Evolutionary conservation across 345 rosid genomes (phyloP).

Genomic region (Angophora floribunda): DNA sequence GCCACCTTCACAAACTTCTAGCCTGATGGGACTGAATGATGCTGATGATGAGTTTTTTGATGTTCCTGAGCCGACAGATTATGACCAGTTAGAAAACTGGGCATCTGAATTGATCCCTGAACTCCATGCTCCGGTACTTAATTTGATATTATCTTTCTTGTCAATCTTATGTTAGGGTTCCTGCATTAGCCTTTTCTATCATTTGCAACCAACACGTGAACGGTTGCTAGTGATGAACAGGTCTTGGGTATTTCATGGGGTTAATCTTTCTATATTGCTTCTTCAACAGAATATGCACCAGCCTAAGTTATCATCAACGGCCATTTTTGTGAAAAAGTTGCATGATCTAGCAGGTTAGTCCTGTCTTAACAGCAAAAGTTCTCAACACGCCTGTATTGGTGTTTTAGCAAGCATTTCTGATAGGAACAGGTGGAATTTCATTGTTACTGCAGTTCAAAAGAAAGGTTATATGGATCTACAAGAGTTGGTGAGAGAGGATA

Average conservation of each 20-base stretch:
- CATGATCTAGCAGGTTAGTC: conserved; percentile 64
- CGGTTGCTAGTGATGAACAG: neutral
- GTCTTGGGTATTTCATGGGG: neutral
- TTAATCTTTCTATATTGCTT: neutral
- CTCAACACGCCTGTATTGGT: neutral
- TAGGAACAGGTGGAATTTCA: neutral
- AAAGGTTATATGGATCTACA: conserved; percentile 69
- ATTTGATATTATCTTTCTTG: neutral
- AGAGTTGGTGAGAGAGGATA: conserved; percentile 29
- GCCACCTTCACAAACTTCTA: conserved; percentile 19
- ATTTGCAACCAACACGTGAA: neutral
- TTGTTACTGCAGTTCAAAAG: conserved; percentile 47
- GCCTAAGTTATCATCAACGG: conserved; percentile 49
- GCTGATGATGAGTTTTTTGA: conserved; percentile 87
- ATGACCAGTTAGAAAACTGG: conserved; percentile 44
- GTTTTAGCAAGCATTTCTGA: neutral
- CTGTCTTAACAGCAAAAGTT: neutral
- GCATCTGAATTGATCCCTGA: conserved; percentile 31
- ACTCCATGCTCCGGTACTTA: conserved; percentile 15
- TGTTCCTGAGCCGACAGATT: conserved; percentile 54
- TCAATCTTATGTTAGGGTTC: neutral
- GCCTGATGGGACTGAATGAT: conserved; percentile 52
- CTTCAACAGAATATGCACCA: conserved; percentile 14
- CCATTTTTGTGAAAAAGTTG: conserved; percentile 61
- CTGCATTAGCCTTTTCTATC: neutral